Conservation (phyloP, 805 yeast genomes). For the Monosporozyma solicola region DNA sequence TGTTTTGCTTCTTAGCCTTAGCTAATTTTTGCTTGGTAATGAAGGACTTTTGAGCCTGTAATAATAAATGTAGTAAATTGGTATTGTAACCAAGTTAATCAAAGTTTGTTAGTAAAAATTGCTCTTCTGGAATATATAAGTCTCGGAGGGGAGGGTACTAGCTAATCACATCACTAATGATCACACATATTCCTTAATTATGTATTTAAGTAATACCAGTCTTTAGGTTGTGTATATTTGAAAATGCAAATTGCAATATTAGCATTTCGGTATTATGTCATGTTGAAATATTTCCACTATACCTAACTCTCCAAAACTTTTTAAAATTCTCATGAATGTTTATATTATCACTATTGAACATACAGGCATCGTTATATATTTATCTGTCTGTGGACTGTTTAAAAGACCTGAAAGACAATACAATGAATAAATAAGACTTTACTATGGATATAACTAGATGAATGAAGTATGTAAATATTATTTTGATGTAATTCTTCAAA, state of each 20-base stretch:
- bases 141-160: not conserved
- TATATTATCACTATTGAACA: not conserved
- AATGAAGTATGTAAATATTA: not conserved
- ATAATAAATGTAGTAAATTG: not conserved
- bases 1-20: constrained; percentile 97
- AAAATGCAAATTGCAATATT: too few species aligned
- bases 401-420: not conserved
- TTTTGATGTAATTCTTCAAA: not conserved
- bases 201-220: too few species aligned
- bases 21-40: constrained; percentile 97
- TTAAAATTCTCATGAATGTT: too few species aligned
- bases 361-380: not conserved
- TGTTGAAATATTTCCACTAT: too few species aligned
- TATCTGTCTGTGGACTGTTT: not conserved
- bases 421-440: not conserved
- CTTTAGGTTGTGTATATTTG: too few species aligned
- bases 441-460: not conserved
- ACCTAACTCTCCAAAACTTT: too few species aligned
- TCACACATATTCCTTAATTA: too few species aligned
- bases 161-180: too few species aligned
- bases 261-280: too few species aligned
- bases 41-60: constrained; percentile 87
- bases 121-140: not conserved
- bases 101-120: not conserved
- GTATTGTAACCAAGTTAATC: not conserved